Conservation (phyloP, 108 stramenopile genomes). For the Skeletonema menzelii region DNA sequence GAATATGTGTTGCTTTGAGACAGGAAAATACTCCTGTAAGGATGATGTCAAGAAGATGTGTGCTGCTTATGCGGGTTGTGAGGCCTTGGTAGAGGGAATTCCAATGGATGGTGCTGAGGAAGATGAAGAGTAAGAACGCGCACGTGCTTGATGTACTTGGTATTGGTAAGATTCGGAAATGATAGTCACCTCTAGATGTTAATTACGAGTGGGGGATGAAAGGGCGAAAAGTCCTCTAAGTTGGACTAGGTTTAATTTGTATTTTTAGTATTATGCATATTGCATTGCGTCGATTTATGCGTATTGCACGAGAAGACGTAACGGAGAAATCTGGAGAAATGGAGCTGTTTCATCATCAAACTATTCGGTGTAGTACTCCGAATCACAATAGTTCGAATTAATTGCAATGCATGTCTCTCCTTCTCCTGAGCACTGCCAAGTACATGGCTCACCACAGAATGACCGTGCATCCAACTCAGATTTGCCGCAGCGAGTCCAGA, state of each 20-base stretch:
- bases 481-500: conserved; percentile 12
- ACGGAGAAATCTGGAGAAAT: too few relatives aligned
- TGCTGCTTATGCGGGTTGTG: conserved; percentile 35
- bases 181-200: too few relatives aligned
- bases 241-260: not conserved
- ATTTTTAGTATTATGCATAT: not conserved
- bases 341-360: too few relatives aligned
- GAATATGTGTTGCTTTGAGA: conserved; percentile 35
- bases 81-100: conserved; percentile 21
- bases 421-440: not conserved
- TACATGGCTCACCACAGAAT: not conserved
- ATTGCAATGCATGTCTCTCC: not conserved
- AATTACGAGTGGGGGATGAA: not conserved
- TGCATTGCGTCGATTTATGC: too few relatives aligned
- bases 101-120: conserved; percentile 6
- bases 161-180: too few relatives aligned
- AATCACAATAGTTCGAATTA: not conserved
- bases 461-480: conserved; percentile 1
- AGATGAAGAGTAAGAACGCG: conserved; percentile 5
- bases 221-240: not conserved
- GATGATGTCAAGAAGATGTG: conserved; percentile 30
- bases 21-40: conserved; percentile 22
- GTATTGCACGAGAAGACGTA: too few relatives aligned
- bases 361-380: not conserved
- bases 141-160: too few relatives aligned